phyloP scores from a whole-genome alignment of 2,329 filamentous ascomycete species.

The Dothideomycetes sp. region DNA sequence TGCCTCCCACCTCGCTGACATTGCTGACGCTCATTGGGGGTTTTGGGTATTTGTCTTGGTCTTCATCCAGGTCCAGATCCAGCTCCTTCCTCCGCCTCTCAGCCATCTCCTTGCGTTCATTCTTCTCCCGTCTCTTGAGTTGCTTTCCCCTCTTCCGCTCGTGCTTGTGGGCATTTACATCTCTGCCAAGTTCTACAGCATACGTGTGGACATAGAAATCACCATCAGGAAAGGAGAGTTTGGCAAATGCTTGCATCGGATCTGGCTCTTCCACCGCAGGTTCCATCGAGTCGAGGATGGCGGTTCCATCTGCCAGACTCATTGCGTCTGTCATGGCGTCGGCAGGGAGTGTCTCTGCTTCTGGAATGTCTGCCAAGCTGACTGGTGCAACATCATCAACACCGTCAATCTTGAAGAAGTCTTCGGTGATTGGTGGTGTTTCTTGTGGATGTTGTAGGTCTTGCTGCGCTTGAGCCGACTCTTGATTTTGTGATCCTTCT shows the following conservation, averaged over 20 bases:
- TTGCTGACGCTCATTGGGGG: conserved; percentile 13
- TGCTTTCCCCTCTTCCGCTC: conserved; percentile 8
- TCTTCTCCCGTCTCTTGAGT: conserved; percentile 1
- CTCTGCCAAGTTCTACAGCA: conserved; percentile 60
- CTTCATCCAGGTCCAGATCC: conserved; percentile 5
- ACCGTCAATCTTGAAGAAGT: background rate
- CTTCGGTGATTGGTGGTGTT: background rate
- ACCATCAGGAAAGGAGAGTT: conserved; percentile 63
- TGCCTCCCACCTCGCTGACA: conserved; percentile 17
- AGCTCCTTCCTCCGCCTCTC: conserved; percentile 14
- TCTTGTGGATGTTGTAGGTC: no score
- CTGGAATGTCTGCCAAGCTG: background rate
- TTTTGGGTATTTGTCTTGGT: conserved; percentile 3
- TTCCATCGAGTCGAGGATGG: background rate
- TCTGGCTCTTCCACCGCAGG: background rate
- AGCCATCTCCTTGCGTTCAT: conserved; percentile 14
- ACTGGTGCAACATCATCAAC: background rate
- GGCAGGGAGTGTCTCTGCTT: background rate
- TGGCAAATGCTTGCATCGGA: conserved; percentile 48
- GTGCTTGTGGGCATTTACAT: conserved; percentile 43
- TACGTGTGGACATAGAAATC: conserved; percentile 71
- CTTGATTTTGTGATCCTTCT: no score
- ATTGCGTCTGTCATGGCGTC: background rate
- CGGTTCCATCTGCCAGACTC: background rate
- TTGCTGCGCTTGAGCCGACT: no score